These are phyloP conservation scores for Sporothrix mexicana DNA, from an alignment of 2,329 filamentous ascomycete genomes.

Conservation along the genomic window DNA sequence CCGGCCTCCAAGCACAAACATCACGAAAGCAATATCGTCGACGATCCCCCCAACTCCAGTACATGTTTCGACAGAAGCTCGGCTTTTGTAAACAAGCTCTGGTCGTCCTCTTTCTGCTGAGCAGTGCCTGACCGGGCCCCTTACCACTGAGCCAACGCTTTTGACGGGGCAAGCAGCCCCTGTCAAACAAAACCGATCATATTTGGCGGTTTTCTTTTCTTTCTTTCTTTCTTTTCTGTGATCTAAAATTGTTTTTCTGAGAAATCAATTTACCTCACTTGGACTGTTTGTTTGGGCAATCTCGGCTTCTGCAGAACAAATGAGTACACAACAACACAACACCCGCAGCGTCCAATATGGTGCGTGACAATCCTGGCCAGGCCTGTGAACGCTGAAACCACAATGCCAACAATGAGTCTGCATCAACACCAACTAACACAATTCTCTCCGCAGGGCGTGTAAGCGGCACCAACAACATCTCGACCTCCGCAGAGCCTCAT, in stretches of 20 bases:
- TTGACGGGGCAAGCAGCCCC: slow-evolving; percentile 28
- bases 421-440: neutral
- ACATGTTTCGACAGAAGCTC: slow-evolving; percentile 17
- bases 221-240: neutral
- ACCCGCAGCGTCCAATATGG: slow-evolving; percentile 5
- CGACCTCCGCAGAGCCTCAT: neutral
- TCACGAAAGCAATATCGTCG: neutral
- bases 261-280: neutral
- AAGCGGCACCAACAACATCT: slow-evolving; percentile 7
- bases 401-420: neutral
- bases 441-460: slow-evolving; percentile 3
- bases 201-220: neutral
- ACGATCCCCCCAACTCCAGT: neutral
- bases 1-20: neutral
- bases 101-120: slow-evolving; percentile 13
- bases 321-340: slow-evolving; percentile 15
- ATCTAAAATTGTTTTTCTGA: neutral
- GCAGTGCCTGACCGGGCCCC: neutral
- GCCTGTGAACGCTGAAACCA: neutral
- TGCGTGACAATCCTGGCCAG: neutral
- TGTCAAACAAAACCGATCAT: neutral
- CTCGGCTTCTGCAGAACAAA: neutral
- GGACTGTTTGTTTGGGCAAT: neutral
- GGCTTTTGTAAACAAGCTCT: slow-evolving; percentile 1
- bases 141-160: slow-evolving; percentile 5